Percentiles rank a stretch among this genome's conserved stretches.
Evolutionary conservation across 2,329 filamentous ascomycete species (phyloP).

Genomic region (Dactylellina leptospora): DNA sequence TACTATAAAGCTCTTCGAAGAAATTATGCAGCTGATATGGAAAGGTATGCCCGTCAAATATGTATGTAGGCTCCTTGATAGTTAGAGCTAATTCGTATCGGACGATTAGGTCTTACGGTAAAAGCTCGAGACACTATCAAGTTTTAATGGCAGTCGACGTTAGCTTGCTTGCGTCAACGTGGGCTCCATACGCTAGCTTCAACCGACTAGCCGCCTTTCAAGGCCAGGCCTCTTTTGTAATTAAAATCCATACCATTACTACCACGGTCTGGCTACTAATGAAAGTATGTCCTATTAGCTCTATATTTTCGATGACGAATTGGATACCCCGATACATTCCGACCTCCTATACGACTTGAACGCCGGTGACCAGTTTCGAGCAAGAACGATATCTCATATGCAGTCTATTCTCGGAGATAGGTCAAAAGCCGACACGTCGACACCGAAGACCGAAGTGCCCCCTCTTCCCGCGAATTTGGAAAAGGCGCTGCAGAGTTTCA

Average conservation of each 20-base stretch:
- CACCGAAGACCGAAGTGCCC: background rate
- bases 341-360: slow-evolving; percentile 32
- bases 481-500: slow-evolving; percentile 45
- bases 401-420: slow-evolving; percentile 28
- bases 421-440: background rate
- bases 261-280: background rate
- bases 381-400: slow-evolving; percentile 22
- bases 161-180: slow-evolving; percentile 17
- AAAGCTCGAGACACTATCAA: slow-evolving; percentile 25
- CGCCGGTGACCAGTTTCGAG: slow-evolving; percentile 37
- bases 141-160: slow-evolving; percentile 19
- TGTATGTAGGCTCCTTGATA: background rate
- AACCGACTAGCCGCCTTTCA: slow-evolving; percentile 32
- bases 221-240: slow-evolving; percentile 35
- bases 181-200: slow-evolving; percentile 41
- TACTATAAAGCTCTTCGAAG: slow-evolving; percentile 29
- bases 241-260: background rate
- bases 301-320: slow-evolving; percentile 52
- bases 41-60: background rate
- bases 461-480: slow-evolving; percentile 1
- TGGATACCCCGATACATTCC: slow-evolving; percentile 28
- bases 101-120: slow-evolving; percentile 7
- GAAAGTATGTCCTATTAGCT: slow-evolving; percentile 20
- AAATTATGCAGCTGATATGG: background rate
- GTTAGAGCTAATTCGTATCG: background rate